Conservation (phyloP, 495 filamentous ascomycete species). For the Tuber microsphaerosporum region DNA sequence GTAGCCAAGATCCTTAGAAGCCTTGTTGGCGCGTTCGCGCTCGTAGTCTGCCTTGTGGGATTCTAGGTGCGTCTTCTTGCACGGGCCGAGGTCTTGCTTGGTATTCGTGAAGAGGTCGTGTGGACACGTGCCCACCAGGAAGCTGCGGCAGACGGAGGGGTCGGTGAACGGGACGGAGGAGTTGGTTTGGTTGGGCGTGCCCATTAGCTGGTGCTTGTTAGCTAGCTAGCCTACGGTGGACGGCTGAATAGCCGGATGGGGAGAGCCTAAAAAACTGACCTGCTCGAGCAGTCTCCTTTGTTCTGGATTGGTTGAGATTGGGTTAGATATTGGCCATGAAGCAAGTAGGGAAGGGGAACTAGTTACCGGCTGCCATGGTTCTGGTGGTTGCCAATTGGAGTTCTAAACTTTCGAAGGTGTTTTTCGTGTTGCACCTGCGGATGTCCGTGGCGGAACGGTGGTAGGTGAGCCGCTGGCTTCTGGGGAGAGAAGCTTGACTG, state of each 20-base stretch:
- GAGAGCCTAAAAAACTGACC: constrained; percentile 13
- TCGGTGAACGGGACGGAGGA: constrained; percentile 68
- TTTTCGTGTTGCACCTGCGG: constrained; percentile 2
- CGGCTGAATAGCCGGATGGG: background rate
- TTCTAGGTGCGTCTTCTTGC: constrained; percentile 84
- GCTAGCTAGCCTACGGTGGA: constrained; percentile 9
- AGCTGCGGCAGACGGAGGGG: constrained; percentile 89
- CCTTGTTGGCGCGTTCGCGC: constrained; percentile 56
- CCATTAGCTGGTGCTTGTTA: constrained; percentile 30
- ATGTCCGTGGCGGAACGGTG: background rate
- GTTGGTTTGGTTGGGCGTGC: constrained; percentile 39
- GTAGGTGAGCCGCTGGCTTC: background rate
- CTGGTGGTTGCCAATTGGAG: background rate
- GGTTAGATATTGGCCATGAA: constrained; percentile 16
- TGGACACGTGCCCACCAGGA: constrained; percentile 87
- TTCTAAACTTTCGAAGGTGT: background rate
- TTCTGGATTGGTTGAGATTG: constrained; percentile 21
- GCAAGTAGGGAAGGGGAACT: background rate
- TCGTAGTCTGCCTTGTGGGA: constrained; percentile 83
- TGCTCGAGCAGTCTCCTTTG: constrained; percentile 41
- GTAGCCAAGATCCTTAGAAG: constrained; percentile 60
- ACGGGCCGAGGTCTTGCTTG: constrained; percentile 90
- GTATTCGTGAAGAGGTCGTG: constrained; percentile 99
- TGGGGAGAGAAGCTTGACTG: background rate
- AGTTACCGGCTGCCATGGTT: constrained; percentile 30